Evolutionary conservation across 306 rosid species (phyloP).

Genomic region (Begonia loranthoides): DNA sequence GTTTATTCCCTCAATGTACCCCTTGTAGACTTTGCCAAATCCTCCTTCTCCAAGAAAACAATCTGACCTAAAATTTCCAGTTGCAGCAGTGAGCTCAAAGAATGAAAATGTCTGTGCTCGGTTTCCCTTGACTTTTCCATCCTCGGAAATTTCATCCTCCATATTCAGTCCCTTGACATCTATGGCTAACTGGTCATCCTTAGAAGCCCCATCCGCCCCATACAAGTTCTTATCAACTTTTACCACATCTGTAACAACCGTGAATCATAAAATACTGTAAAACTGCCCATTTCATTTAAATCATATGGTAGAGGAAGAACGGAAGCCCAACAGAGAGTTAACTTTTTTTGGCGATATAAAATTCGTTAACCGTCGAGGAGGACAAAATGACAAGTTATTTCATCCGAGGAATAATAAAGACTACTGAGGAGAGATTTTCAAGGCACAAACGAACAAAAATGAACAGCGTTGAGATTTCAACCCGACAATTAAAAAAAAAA

Average conservation of each 20-base stretch:
- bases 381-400: no score
- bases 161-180: not conserved
- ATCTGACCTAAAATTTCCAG: constrained; percentile 40
- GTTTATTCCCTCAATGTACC: constrained; percentile 13
- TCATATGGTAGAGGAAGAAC: no score
- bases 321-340: no score
- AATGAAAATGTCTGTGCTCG: constrained; percentile 25
- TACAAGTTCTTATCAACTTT: not conserved
- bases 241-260: not conserved
- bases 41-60: constrained; percentile 56
- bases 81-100: constrained; percentile 54
- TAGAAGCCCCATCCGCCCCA: not conserved
- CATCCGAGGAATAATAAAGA: no score
- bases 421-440: no score
- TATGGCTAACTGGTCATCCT: not conserved
- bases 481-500: no score
- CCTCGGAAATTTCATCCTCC: not conserved
- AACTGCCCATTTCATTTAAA: no score
- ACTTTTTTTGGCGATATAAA: no score
- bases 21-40: constrained; percentile 67
- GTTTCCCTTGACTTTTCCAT: not conserved
- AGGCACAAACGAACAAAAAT: no score
- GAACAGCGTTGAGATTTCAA: no score
- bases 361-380: no score
- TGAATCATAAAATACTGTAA: no score